Conservation (phyloP, 2,329 filamentous ascomycete genomes). For the Diaporthe amygdali region DNA sequence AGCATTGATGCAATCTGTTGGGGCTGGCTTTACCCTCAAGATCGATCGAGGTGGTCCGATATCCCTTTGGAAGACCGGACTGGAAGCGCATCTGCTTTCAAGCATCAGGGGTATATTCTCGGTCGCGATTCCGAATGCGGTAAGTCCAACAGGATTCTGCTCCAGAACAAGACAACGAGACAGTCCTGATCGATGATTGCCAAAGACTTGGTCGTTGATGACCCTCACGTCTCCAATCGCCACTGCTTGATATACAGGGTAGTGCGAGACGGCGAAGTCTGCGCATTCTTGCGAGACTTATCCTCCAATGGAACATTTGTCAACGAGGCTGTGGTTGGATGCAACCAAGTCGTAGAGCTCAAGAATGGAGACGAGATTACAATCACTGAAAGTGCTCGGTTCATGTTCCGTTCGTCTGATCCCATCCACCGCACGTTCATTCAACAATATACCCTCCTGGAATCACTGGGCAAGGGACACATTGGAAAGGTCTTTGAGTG, state of each 20-base stretch:
- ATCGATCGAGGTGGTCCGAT: background rate
- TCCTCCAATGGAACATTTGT: conserved; percentile 97
- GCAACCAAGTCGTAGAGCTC: conserved; percentile 88
- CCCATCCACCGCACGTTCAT: conserved; percentile 74
- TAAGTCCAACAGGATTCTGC: background rate
- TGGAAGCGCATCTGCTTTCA: background rate
- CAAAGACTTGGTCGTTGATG: conserved; percentile 74
- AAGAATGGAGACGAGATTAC: conserved; percentile 89
- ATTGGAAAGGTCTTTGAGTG: conserved; percentile 97
- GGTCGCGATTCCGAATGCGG: background rate
- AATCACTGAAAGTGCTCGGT: conserved; percentile 81
- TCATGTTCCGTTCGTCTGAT: conserved; percentile 87
- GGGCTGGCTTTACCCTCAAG: background rate
- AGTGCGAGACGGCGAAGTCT: conserved; percentile 45
- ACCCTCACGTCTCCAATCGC: conserved; percentile 86
- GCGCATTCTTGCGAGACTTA: conserved; percentile 86
- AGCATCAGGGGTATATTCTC: background rate
- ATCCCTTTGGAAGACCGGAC: background rate
- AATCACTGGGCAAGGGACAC: conserved; percentile 90
- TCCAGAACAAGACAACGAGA: too few species aligned
- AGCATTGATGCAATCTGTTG: background rate
- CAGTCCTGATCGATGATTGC: background rate
- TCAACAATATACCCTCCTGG: conserved; percentile 82
- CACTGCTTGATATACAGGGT: conserved; percentile 59
- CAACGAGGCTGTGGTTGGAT: conserved; percentile 88